Conservation (phyloP, 768 basidiomycete species). For the Phanerodontia chrysosporium region DNA sequence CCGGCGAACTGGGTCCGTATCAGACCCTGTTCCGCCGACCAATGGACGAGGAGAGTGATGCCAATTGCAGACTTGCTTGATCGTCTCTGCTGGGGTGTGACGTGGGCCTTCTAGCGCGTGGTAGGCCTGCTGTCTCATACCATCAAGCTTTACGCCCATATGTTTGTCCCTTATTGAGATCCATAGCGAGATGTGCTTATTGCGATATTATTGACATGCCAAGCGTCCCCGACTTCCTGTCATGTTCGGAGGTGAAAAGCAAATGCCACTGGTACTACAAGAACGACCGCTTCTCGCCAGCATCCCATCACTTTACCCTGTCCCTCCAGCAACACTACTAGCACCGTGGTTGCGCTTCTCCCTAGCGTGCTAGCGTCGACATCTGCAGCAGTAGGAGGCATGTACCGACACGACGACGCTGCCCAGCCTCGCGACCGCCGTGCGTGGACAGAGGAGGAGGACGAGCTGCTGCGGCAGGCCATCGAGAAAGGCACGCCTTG, state of each 20-base stretch:
- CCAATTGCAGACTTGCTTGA: slow-evolving; percentile 1
- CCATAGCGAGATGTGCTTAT: slow-evolving; percentile 15
- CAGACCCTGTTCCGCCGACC: slow-evolving; percentile 12
- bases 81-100: slow-evolving; percentile 2
- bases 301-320: slow-evolving; percentile 13
- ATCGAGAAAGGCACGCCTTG: slow-evolving; percentile 17
- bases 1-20: slow-evolving; percentile 1
- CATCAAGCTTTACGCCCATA: slow-evolving; percentile 11
- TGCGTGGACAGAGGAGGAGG: slow-evolving; percentile 20
- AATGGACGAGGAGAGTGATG: slow-evolving; percentile 5
- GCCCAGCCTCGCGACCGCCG: slow-evolving; percentile 16
- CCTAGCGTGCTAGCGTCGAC: not conserved
- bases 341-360: not conserved
- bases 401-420: slow-evolving; percentile 14
- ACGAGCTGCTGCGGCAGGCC: slow-evolving; percentile 16
- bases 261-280: slow-evolving; percentile 12
- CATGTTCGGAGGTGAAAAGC: slow-evolving; percentile 14
- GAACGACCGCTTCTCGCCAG: slow-evolving; percentile 2
- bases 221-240: slow-evolving; percentile 12
- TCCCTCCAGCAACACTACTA: not conserved
- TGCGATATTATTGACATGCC: slow-evolving; percentile 14
- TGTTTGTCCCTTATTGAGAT: slow-evolving; percentile 13
- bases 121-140: slow-evolving; percentile 6
- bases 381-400: not conserved
- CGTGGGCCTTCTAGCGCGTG: slow-evolving; percentile 9